Conservation (phyloP, 805 yeast genomes). For the Candida schatavii region DNA sequence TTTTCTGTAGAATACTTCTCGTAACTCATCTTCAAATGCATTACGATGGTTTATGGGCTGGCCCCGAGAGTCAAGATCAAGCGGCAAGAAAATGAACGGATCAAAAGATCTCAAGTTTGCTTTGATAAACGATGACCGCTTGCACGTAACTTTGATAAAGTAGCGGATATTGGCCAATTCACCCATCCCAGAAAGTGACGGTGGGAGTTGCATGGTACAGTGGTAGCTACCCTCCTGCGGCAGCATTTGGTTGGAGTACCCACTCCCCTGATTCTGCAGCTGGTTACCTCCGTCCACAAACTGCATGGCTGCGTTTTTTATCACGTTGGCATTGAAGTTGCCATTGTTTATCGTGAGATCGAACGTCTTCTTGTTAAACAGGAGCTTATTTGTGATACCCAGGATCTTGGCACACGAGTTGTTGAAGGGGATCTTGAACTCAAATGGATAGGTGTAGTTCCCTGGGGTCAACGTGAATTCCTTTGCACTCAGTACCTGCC, state of each 20-base stretch:
- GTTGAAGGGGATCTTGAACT: constrained; percentile 41
- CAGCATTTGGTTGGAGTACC: neutral
- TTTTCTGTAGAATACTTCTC: constrained; percentile 45
- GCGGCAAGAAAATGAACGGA: constrained; percentile 55
- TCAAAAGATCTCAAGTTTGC: constrained; percentile 44
- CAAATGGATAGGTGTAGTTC: constrained; percentile 47
- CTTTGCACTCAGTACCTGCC: constrained; percentile 40
- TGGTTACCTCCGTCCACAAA: constrained; percentile 4
- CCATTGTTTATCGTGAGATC: constrained; percentile 34
- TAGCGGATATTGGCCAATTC: constrained; percentile 44
- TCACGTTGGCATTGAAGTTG: constrained; percentile 17
- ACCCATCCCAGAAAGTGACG: constrained; percentile 22
- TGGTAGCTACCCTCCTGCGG: constrained; percentile 18
- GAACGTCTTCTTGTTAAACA: constrained; percentile 26
- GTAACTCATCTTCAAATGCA: constrained; percentile 23
- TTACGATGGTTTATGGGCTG: constrained; percentile 11
- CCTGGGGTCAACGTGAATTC: constrained; percentile 52
- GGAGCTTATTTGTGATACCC: constrained; percentile 33
- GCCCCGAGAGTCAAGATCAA: constrained; percentile 32
- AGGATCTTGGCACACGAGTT: constrained; percentile 37
- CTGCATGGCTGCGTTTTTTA: constrained; percentile 19
- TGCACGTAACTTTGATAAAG: constrained; percentile 60
- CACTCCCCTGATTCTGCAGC: neutral
- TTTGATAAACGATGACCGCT: constrained; percentile 47
- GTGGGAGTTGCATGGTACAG: constrained; percentile 29